Evolutionary conservation across 2,329 filamentous ascomycete species (phyloP).

Genomic region (Venturia aucupariae): DNA sequence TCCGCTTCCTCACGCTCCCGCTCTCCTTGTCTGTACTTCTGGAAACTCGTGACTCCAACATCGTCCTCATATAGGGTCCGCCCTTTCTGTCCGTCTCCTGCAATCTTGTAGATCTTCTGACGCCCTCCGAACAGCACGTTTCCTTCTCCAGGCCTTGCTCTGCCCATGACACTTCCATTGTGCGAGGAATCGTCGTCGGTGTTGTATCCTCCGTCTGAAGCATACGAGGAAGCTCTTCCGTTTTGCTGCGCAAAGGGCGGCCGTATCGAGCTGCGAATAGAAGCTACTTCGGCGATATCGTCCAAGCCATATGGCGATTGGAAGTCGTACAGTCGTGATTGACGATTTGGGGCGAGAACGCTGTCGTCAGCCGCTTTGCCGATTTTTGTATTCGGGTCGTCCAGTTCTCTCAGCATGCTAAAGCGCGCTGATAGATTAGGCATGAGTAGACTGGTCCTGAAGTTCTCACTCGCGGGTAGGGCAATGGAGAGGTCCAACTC

Average conservation of each 20-base stretch:
- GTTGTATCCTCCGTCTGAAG: constrained; percentile 49
- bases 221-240: constrained; percentile 55
- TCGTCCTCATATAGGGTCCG: constrained; percentile 80
- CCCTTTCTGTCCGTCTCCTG: constrained; percentile 44
- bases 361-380: constrained; percentile 95
- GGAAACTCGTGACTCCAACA: constrained; percentile 72
- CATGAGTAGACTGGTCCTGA: constrained; percentile 93
- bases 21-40: constrained; percentile 55
- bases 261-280: constrained; percentile 50
- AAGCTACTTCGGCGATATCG: constrained; percentile 88
- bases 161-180: constrained; percentile 68
- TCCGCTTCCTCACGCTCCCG: constrained; percentile 42
- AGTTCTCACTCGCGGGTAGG: constrained; percentile 77
- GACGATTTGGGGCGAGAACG: constrained; percentile 72
- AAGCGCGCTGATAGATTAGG: constrained; percentile 89
- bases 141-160: constrained; percentile 73
- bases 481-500: constrained; percentile 65
- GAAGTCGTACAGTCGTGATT: constrained; percentile 68
- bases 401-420: constrained; percentile 92
- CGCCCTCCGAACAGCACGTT: constrained; percentile 91
- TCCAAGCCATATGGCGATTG: constrained; percentile 44
- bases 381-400: constrained; percentile 78
- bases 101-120: constrained; percentile 89
- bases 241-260: constrained; percentile 27
- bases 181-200: constrained; percentile 59